Base-by-base conservation (phyloP, 192 early-diverging fungal genomes). In the Entomortierella lignicola region DNA sequence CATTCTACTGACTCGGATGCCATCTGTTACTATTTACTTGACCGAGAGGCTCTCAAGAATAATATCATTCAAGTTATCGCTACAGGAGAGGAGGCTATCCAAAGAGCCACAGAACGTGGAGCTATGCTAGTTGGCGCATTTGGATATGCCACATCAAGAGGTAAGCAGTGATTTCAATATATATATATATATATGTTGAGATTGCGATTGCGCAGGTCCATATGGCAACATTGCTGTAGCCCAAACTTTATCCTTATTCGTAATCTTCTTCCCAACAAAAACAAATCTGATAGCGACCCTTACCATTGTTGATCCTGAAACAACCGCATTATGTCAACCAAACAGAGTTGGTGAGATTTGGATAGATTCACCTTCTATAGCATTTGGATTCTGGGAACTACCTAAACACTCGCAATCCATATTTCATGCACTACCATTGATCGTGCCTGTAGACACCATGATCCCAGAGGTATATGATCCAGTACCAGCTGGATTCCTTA, bases 331-430 rank as follows among this genome's bases (percentile, higher is more conserved):
- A n/a, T 92, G 90, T 43, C 80, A 85, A 11, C 77, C 89, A 0
- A 87, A 91, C 73, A 82, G 84, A 0, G 86, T 95, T 50, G 94
- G 94, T 27, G 94, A 96, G 82, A 85, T 96, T 12, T 95, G 94
- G 93, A 80, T 94, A 4, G 84, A 90, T 63, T 87, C 91, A 0
- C 90, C 91, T 26, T 87, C 84, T 32, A 70, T 95, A 23, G 86
- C 89, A 8, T 86, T 85, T 18, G 91, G 90, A 3, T 94, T 95
- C 81, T 94, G 91, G 93, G 88, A 83, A 11, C 71, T 94, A 44
- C 88, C 89, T 13, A 89, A 88, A 61, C 87, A 91, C 39, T 92
- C 86, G 10, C 84, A 91, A 69, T 86, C 87, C 41, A 90, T 92
- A 2, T 94, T 94, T 64, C 83, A 87, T 32, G 91, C 91, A 3